Evolutionary conservation across 2,329 filamentous ascomycete genomes (phyloP), one percentile per base, ranked within the genome.

Genomic region (Fusarium fujikuroi): DNA sequence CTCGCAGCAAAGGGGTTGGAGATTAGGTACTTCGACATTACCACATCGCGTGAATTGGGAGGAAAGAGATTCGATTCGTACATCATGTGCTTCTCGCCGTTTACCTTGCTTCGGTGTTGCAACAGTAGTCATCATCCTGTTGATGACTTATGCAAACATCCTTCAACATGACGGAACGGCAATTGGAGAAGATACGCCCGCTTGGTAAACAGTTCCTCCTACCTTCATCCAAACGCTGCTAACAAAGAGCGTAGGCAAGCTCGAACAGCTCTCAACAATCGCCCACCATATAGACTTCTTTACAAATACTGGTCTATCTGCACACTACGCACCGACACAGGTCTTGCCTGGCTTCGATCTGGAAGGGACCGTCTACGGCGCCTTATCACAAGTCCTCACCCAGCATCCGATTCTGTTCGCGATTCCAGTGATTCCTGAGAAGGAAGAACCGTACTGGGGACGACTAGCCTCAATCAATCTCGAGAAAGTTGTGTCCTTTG

Each of bases 271-370:
- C 18, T 62, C 62, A 21, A 34, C 60, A 2, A 16, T 43, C 4
- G 62, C 62, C 9, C 60, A 65, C n/a, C 34, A 64, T 3, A 28
- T 64, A n/a, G 39, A 36, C n/a, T 46, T 65, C 19, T 65, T 65
- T 6, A 65, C 62, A 36, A 65, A 64, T 10, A 64, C 46, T 28
- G 62, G 58, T 9, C 23, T 65, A 7, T 65, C 62, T 14, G 46
- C 60, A 11, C 34, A 64, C 28, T 65, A 65, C 34, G 39, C 16
- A 16, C 19, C 60, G 11, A 40, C 46, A 25, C 32, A 23, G 9
- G 8, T 6, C 5, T 36, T 43, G 5, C 18, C 46, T 56, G 32
- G 14, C 5, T 19, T 40, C 5, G 9, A 54, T 9, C 19, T 64
- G 0, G n/a, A 65, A 9, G 18, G 16, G 21, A 5, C 42, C 4